Evolutionary conservation across 495 filamentous ascomycete genomes (phyloP).

Genomic region (Trichoderma parareesei): DNA sequence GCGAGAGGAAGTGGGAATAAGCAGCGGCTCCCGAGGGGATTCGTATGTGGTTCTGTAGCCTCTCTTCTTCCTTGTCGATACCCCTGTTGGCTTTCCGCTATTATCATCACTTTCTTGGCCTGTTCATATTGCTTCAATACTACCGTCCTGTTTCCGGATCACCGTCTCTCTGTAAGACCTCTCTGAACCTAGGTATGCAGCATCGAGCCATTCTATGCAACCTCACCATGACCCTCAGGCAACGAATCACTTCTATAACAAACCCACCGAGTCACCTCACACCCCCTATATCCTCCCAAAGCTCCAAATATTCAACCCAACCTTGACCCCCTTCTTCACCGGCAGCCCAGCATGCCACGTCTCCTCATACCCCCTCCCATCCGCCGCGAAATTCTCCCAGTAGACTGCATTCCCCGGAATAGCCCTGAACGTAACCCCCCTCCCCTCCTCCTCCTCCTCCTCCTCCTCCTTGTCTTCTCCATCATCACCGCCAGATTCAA

Average conservation of each 20-base stretch:
- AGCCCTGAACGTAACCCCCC: slow-evolving; percentile 33
- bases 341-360: slow-evolving; percentile 43
- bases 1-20: slow-evolving; percentile 33
- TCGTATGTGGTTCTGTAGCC: background rate
- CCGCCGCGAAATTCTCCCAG: slow-evolving; percentile 42
- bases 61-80: background rate
- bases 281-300: slow-evolving; percentile 14
- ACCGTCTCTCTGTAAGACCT: too few species aligned
- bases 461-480: background rate
- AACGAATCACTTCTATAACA: too few species aligned
- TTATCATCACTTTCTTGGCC: too few species aligned
- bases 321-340: slow-evolving; percentile 33
- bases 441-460: slow-evolving; percentile 12
- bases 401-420: slow-evolving; percentile 39
- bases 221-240: too few species aligned
- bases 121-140: too few species aligned
- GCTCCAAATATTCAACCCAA: slow-evolving; percentile 43
- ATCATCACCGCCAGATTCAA: background rate
- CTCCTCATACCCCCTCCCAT: slow-evolving; percentile 36
- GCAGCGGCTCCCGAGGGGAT: background rate
- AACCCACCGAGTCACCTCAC: too few species aligned
- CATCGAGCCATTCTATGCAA: too few species aligned
- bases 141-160: too few species aligned
- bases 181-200: too few species aligned
- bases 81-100: background rate